These are phyloP conservation scores for Panicum hallii DNA, from an alignment of 202 grass and related monocot genomes.

Conservation along the genomic window DNA sequence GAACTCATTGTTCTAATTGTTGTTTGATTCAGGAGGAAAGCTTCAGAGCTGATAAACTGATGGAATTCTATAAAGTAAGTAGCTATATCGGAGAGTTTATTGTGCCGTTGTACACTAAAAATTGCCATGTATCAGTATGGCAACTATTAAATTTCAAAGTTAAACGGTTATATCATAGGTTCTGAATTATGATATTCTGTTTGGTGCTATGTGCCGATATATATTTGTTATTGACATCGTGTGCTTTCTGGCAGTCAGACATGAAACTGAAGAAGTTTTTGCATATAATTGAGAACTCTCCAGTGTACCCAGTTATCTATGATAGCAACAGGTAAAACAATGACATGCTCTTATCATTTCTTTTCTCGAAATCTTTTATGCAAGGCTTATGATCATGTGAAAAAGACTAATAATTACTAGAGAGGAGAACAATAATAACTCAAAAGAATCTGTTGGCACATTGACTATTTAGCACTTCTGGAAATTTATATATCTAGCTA, in stretches of 20 bases:
- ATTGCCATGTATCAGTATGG: not conserved
- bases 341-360: slow-evolving; percentile 14
- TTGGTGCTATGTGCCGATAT: slow-evolving; percentile 1
- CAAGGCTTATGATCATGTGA: slow-evolving; percentile 9
- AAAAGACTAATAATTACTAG: slow-evolving; percentile 1
- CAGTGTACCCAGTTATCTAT: slow-evolving; percentile 96
- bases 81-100: slow-evolving; percentile 30
- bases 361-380: slow-evolving; percentile 22
- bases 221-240: slow-evolving; percentile 26
- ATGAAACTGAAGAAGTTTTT: slow-evolving; percentile 97
- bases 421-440: not conserved
- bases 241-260: slow-evolving; percentile 66
- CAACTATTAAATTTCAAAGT: not conserved
- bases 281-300: slow-evolving; percentile 94
- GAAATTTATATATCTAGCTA: not conserved
- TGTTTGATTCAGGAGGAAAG: slow-evolving; percentile 67
- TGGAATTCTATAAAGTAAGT: slow-evolving; percentile 92
- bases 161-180: slow-evolving; percentile 33
- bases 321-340: slow-evolving; percentile 79
- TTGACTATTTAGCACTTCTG: not conserved
- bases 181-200: slow-evolving; percentile 9
- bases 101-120: not conserved
- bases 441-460: not conserved
- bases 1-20: slow-evolving; percentile 39
- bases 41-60: slow-evolving; percentile 83